phyloP scores from a whole-genome alignment of 805 yeast species.

The Candida tallmaniae region DNA sequence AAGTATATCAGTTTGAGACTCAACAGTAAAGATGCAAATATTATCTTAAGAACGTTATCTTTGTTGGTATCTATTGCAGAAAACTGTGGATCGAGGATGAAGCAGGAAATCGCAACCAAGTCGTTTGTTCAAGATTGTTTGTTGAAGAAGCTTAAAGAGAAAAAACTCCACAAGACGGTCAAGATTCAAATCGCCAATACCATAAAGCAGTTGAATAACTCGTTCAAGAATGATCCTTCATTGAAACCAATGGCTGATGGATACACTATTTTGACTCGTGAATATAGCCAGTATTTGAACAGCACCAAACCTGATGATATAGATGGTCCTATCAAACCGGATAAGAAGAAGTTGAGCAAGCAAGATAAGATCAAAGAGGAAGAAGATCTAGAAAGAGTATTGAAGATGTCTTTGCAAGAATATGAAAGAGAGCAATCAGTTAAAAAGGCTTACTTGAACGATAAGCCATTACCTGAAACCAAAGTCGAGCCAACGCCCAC shows the following conservation, averaged over 20 bases:
- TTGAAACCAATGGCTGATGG: constrained; percentile 66
- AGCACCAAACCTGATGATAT: constrained; percentile 4
- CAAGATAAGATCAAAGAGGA: constrained; percentile 55
- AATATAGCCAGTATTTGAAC: constrained; percentile 28
- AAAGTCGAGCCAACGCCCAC: neutral
- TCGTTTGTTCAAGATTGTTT: constrained; percentile 31
- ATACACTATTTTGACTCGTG: constrained; percentile 43
- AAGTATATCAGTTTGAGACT: constrained; percentile 20
- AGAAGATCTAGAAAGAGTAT: constrained; percentile 70
- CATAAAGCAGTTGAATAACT: constrained; percentile 58
- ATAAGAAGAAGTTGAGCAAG: constrained; percentile 44
- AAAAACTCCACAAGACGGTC: constrained; percentile 59
- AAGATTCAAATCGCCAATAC: constrained; percentile 63
- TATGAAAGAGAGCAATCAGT: constrained; percentile 38
- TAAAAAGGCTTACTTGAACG: constrained; percentile 20
- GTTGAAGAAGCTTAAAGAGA: constrained; percentile 45
- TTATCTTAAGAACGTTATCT: constrained; percentile 32
- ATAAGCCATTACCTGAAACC: constrained; percentile 37
- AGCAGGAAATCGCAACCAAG: constrained; percentile 39
- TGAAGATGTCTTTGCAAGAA: constrained; percentile 69
- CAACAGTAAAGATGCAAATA: constrained; percentile 35
- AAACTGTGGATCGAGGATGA: constrained; percentile 43
- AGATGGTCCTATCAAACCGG: constrained; percentile 56
- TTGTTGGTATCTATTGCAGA: constrained; percentile 37
- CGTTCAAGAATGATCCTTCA: constrained; percentile 73